Evolutionary conservation across 2,329 filamentous ascomycete genomes (phyloP).

Genomic region (Fusarium sterilihyphosum): DNA sequence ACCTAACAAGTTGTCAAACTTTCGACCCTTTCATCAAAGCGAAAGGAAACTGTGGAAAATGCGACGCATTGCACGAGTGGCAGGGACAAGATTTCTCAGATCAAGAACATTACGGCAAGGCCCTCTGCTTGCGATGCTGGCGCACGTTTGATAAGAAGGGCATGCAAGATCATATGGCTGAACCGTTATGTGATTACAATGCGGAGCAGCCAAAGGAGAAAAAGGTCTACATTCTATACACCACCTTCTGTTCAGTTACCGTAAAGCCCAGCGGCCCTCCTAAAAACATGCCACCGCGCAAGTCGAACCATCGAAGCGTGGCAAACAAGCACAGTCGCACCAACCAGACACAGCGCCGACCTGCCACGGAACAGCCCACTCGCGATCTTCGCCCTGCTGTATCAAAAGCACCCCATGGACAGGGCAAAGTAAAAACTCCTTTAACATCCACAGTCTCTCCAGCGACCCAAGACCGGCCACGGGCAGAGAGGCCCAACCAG

Average conservation of each 20-base stretch:
- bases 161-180: constrained; percentile 28
- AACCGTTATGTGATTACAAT: constrained; percentile 25
- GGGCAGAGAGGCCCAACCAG: background rate
- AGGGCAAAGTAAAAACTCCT: background rate
- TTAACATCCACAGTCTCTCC: background rate
- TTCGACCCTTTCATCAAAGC: constrained; percentile 19
- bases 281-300: background rate
- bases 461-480: background rate
- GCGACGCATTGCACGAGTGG: constrained; percentile 27
- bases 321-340: background rate
- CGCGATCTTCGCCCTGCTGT: background rate
- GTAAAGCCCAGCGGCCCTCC: constrained; percentile 16
- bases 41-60: constrained; percentile 27
- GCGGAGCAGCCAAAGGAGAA: constrained; percentile 29
- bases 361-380: background rate
- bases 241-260: constrained; percentile 27
- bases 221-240: constrained; percentile 30
- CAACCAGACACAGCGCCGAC: background rate
- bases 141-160: constrained; percentile 21
- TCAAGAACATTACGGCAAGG: constrained; percentile 15
- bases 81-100: constrained; percentile 8
- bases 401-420: background rate
- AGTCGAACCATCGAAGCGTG: background rate
- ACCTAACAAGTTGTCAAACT: constrained; percentile 22
- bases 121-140: constrained; percentile 37